Evolutionary conservation across 805 yeast genomes (phyloP).

Genomic region (Pichia cephalocereana): DNA sequence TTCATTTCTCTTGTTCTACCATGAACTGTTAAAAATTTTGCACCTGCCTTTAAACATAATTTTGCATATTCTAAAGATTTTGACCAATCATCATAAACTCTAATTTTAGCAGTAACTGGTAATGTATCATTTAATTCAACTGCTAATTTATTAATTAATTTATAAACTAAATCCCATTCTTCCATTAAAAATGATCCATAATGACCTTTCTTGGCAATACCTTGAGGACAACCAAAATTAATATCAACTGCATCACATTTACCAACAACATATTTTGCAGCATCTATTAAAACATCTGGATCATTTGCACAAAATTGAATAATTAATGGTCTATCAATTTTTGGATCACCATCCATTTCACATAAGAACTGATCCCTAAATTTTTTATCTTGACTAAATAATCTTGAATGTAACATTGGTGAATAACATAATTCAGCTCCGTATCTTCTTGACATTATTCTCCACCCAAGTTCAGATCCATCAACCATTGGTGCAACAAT

Average conservation of each 20-base stretch:
- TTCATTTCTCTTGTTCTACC: slow-evolving; percentile 97
- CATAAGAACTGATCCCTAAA: slow-evolving; percentile 72
- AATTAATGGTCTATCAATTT: slow-evolving; percentile 72
- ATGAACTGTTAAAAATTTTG: slow-evolving; percentile 89
- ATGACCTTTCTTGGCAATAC: slow-evolving; percentile 89
- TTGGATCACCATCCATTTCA: slow-evolving; percentile 59
- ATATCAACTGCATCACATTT: slow-evolving; percentile 93
- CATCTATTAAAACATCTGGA: slow-evolving; percentile 70
- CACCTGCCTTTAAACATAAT: slow-evolving; percentile 87
- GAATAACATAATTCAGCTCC: slow-evolving; percentile 95
- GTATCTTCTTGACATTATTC: slow-evolving; percentile 71
- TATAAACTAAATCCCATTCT: slow-evolving; percentile 80
- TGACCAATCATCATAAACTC: slow-evolving; percentile 78
- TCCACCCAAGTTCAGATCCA: slow-evolving; percentile 93
- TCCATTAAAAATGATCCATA: slow-evolving; percentile 97
- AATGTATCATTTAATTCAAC: slow-evolving; percentile 48
- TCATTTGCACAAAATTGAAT: slow-evolving; percentile 98
- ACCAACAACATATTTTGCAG: slow-evolving; percentile 74
- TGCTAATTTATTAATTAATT: slow-evolving; percentile 65
- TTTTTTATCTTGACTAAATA: slow-evolving; percentile 77
- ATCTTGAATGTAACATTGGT: slow-evolving; percentile 92
- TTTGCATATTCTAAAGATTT: slow-evolving; percentile 81
- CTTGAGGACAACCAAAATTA: slow-evolving; percentile 97
- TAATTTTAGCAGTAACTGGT: slow-evolving; percentile 93
- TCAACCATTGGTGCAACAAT: slow-evolving; percentile 99